These are phyloP conservation scores for Aspergillus niger DNA, from an alignment of 2,329 filamentous ascomycete genomes.

Conservation along the genomic window DNA sequence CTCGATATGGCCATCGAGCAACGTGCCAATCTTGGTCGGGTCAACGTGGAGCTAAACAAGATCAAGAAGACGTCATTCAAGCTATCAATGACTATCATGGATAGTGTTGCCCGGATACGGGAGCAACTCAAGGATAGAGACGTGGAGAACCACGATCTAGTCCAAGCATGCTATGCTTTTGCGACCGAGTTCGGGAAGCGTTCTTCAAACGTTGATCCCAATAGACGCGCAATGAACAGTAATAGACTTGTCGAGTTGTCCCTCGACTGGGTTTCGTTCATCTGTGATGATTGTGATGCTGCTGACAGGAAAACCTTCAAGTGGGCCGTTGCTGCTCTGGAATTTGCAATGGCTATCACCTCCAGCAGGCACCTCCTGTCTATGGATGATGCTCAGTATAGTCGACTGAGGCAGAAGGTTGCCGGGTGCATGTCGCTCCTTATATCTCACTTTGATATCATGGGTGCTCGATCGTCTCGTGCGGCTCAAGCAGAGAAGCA, in stretches of 20 bases:
- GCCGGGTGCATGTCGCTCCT: constrained; percentile 96
- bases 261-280: constrained; percentile 96
- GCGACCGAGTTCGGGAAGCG: constrained; percentile 98
- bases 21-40: constrained; percentile 87
- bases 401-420: constrained; percentile 79
- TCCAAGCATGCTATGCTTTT: constrained; percentile 97
- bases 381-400: constrained; percentile 85
- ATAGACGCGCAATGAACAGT: constrained; percentile 94
- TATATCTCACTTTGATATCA: constrained; percentile 98
- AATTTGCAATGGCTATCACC: constrained; percentile 98
- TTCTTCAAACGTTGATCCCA: constrained; percentile 91
- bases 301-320: constrained; percentile 94
- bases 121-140: constrained; percentile 70
- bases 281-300: constrained; percentile 93
- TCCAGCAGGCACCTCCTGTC: constrained; percentile 90
- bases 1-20: constrained; percentile 90
- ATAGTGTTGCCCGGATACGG: constrained; percentile 91
- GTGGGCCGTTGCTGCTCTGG: constrained; percentile 92
- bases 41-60: constrained; percentile 86
- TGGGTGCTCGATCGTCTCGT: constrained; percentile 90
- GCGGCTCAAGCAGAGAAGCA: constrained; percentile 94
- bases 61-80: constrained; percentile 96
- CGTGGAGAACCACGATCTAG: constrained; percentile 88
- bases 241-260: constrained; percentile 90
- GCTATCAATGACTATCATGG: constrained; percentile 97